Evolutionary conservation across 2,329 filamentous ascomycete species (phyloP).

Genomic region (Sphaerulina musiva): DNA sequence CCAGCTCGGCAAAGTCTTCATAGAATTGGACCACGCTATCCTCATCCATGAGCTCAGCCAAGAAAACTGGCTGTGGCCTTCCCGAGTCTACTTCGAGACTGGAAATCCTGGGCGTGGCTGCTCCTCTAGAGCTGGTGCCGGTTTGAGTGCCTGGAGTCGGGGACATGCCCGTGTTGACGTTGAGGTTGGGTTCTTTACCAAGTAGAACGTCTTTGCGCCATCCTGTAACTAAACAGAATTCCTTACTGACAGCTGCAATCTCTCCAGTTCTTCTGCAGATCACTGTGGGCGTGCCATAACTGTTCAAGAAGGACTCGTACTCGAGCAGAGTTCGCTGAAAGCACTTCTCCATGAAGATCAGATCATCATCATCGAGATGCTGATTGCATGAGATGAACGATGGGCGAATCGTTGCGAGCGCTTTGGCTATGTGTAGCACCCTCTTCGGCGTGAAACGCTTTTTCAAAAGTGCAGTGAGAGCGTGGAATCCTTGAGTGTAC

Average conservation of each 20-base stretch:
- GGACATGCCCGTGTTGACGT: conserved; percentile 64
- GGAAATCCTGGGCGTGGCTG: conserved; percentile 41
- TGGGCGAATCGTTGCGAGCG: conserved; percentile 80
- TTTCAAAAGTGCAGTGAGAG: conserved; percentile 71
- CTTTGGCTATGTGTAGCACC: conserved; percentile 75
- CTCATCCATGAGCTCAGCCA: conserved; percentile 88
- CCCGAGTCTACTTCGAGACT: conserved; percentile 28
- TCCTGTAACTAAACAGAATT: conserved; percentile 90
- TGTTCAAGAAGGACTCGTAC: conserved; percentile 85
- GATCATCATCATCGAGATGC: conserved; percentile 78
- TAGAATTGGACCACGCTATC: conserved; percentile 92
- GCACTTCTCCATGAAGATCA: conserved; percentile 96
- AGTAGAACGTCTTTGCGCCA: conserved; percentile 88
- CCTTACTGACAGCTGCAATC: conserved; percentile 90
- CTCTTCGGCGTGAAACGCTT: conserved; percentile 71
- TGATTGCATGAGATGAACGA: conserved; percentile 89
- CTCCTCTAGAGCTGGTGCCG: conserved; percentile 43
- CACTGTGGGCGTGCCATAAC: conserved; percentile 82
- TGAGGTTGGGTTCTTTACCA: conserved; percentile 79
- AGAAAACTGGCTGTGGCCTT: conserved; percentile 70
- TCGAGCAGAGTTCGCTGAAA: conserved; percentile 89
- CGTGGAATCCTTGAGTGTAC: conserved; percentile 86
- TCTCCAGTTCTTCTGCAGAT: conserved; percentile 89
- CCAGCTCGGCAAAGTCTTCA: conserved; percentile 86
- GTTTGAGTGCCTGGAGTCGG: conserved; percentile 38